Conservation (phyloP, 2,329 filamentous ascomycete genomes). For the Ceratocystis papillata region DNA sequence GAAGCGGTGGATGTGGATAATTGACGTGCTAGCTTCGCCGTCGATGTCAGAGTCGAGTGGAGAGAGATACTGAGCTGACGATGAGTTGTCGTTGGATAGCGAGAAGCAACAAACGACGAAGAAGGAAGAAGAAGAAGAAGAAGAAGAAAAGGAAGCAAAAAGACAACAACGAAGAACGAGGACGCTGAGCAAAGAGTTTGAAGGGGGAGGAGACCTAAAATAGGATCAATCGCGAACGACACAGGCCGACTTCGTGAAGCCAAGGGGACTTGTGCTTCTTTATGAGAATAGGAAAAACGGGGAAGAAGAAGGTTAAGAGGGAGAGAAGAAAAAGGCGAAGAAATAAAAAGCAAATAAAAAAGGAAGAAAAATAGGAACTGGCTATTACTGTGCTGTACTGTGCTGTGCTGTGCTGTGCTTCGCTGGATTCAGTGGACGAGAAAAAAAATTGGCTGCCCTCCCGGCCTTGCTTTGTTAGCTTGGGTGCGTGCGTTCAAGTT, state of each 20-base stretch:
- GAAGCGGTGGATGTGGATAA: not conserved
- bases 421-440: not conserved
- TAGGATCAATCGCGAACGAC: slow-evolving; percentile 23
- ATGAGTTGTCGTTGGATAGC: not conserved
- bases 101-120: not conserved
- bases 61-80: not conserved
- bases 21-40: not conserved
- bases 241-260: slow-evolving; percentile 16
- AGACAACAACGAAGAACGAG: slow-evolving; percentile 1
- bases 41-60: not conserved
- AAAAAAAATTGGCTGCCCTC: not conserved
- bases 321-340: not conserved
- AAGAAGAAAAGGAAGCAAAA: not conserved
- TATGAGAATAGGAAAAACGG: slow-evolving; percentile 8
- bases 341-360: slow-evolving; percentile 7
- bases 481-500: not conserved
- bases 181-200: slow-evolving; percentile 14
- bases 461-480: not conserved
- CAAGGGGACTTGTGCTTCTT: slow-evolving; percentile 22
- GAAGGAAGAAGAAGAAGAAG: not conserved
- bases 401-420: too few relatives aligned
- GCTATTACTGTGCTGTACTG: not conserved
- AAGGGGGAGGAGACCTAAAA: slow-evolving; percentile 18
- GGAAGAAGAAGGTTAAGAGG: not conserved
- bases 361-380: not conserved